A percentile compares a stretch with the other conserved stretches of the same genome.
Conservation (phyloP, 495 filamentous ascomycete genomes). For the Aspergillus avenaceus region DNA sequence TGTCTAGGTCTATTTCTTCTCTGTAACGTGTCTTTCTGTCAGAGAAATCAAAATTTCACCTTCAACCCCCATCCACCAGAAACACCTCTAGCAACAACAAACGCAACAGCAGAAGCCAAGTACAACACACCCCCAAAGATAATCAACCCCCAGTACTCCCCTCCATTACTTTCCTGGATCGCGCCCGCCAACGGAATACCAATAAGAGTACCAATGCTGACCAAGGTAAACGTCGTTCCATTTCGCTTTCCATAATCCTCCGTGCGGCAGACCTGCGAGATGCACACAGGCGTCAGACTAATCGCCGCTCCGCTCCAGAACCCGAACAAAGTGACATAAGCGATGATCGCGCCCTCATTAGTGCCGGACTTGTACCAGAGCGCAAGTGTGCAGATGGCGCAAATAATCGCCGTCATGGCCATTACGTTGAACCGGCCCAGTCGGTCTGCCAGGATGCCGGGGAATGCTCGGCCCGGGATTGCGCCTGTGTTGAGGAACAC, state of each 20-base stretch:
- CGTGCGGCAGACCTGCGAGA: conserved; percentile 54
- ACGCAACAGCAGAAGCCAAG: conserved; percentile 38
- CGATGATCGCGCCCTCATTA: conserved; percentile 43
- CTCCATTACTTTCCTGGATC: conserved; percentile 17
- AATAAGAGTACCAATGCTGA: conserved; percentile 58
- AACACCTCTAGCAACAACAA: conserved; percentile 44
- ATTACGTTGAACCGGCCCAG: conserved; percentile 69
- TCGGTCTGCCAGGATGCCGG: conserved; percentile 61
- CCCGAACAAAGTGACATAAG: conserved; percentile 58
- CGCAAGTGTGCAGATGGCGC: conserved; percentile 47
- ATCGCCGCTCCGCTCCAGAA: conserved; percentile 56
- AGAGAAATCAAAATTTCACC: conserved; percentile 16
- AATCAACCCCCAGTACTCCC: conserved; percentile 45
- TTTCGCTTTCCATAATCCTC: conserved; percentile 57
- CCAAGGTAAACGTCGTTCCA: conserved; percentile 57
- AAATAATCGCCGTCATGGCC: conserved; percentile 45
- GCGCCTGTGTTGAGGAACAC: conserved; percentile 48
- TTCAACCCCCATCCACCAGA: conserved; percentile 38
- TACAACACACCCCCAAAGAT: conserved; percentile 51
- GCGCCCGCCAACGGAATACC: conserved; percentile 76
- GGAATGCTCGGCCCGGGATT: conserved; percentile 40
- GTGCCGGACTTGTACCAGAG: conserved; percentile 43
- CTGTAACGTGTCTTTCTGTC: too few relatives aligned
- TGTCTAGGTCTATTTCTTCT: too few relatives aligned
- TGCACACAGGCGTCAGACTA: conserved; percentile 54